Evolutionary conservation across 306 rosid species (phyloP).

Genomic region (Delonix regia): DNA sequence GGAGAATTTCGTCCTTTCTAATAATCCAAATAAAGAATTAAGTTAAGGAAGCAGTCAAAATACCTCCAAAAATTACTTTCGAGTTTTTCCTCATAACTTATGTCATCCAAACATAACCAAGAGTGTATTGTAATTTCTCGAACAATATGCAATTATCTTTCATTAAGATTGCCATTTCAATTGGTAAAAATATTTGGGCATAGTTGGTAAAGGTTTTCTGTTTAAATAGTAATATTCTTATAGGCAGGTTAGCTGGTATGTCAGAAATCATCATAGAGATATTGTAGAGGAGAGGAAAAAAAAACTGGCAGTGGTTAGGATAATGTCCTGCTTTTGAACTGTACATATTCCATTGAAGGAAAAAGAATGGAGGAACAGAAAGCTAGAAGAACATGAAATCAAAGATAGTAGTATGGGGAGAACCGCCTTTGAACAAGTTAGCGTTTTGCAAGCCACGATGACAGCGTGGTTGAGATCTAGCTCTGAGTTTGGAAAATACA

Average conservation of each 20-base stretch:
- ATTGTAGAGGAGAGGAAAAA: neutral
- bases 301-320: neutral
- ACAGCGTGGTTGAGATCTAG: slow-evolving; percentile 37
- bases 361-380: slow-evolving; percentile 8
- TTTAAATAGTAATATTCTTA: neutral
- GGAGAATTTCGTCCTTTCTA: no score
- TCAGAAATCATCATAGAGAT: neutral
- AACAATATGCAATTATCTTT: neutral
- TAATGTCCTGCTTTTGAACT: neutral
- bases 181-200: neutral
- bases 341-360: neutral
- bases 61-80: no score
- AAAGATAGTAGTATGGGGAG: neutral
- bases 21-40: no score
- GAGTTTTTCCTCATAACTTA: no score
- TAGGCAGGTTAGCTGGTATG: neutral
- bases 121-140: no score
- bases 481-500: slow-evolving; percentile 33
- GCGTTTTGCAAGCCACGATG: neutral
- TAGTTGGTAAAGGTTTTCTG: neutral
- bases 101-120: no score
- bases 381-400: neutral
- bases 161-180: neutral
- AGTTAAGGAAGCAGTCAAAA: no score
- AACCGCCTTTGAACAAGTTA: neutral